Base-by-base conservation (phyloP, 768 basidiomycete genomes). In the Neoboletus subvelutipes region DNA sequence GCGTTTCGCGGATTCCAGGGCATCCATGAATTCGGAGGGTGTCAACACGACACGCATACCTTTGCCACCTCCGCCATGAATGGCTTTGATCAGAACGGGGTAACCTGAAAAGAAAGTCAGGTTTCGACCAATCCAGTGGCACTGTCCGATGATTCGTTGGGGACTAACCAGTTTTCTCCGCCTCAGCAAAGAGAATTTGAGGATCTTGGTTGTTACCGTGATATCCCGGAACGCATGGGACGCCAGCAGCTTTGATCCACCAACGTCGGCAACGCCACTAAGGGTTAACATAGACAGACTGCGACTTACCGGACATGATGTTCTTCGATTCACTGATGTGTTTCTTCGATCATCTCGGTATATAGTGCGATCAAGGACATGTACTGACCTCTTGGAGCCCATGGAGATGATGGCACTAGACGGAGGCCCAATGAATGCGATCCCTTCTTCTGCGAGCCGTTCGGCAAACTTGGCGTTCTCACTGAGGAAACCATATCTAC, bases 61-160 rank as follows among this genome's bases (percentile, higher is more conserved):
- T 70, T 97, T 97, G 1, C 94, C 95, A 7, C 94, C 94, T 18
- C 94, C 95, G 26, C 95, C 94, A 62, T 95, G 89, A 45, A 94
- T 88, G n/a, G 94, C 95, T 68, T 98, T 98, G 73, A 98, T 97
- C 29, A 98, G 77, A 2, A 96, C 90, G 28, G 94, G 94, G 67
- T 91, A 96, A 12, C 90, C 88, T 88, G 42, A 24, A 33, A 36
- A 46, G 40, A n/a, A 18, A 17, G 1, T 18, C 33, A n/a, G 5
- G 3, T 41, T 13, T 45, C 17, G 48, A 18, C 24, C 22, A 50
- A 13, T 5, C 7, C 22, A 15, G 26, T 9, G 17, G 6, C 33
- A 20, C n/a, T 26, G 11, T 28, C 24, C 20, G 36, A 39, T 45
- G 6, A 40, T 24, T 3, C 5, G 37, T 22, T 20, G n/a, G 24